phyloP scores from a whole-genome alignment of 176 grass and related monocot genomes.

The Melocanna baccifera region DNA sequence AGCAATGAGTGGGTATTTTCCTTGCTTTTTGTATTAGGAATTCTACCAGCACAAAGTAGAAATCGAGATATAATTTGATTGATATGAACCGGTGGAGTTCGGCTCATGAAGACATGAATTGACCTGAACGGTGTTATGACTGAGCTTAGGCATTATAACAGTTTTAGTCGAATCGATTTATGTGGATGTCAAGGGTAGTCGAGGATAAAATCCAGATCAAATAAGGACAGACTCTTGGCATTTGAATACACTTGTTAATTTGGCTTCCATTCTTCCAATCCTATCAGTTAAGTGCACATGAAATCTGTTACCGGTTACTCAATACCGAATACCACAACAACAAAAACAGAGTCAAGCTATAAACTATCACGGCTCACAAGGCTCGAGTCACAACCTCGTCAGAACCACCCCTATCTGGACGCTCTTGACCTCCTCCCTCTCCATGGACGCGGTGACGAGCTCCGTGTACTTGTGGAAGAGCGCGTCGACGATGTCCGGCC shows the following conservation, averaged over 20 bases:
- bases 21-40: no score
- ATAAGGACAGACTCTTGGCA: background rate
- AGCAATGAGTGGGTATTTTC: no score
- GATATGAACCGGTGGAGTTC: no score
- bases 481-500: conserved; percentile 55
- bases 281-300: conserved; percentile 13
- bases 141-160: no score
- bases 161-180: no score
- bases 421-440: conserved; percentile 71
- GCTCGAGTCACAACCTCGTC: conserved; percentile 47
- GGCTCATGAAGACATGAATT: no score
- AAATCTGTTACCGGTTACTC: background rate
- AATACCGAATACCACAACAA: background rate
- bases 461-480: conserved; percentile 66
- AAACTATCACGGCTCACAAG: background rate
- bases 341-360: background rate
- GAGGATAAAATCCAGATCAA: background rate
- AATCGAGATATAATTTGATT: no score
- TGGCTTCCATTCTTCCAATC: conserved; percentile 6
- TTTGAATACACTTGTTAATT: conserved; percentile 14
- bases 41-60: no score
- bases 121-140: no score
- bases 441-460: conserved; percentile 71
- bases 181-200: no score
- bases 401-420: conserved; percentile 74